A percentile compares a stretch with the other conserved stretches of the same genome.
Conservation (phyloP, 768 basidiomycete species). For the Amylocystis lapponica region DNA sequence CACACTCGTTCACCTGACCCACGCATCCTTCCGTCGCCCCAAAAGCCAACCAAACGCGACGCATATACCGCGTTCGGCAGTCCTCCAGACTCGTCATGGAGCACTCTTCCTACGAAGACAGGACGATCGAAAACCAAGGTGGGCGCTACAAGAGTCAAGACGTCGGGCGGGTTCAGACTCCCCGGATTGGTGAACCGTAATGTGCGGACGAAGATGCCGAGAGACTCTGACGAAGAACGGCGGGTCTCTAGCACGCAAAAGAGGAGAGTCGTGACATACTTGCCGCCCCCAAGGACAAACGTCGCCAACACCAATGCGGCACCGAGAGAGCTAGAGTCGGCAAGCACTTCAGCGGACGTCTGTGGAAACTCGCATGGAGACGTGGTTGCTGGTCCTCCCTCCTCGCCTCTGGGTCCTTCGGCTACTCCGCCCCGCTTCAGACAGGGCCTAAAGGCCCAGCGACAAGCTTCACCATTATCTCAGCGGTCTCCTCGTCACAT, state of each 20-base stretch:
- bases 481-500: not conserved
- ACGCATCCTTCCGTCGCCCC: too few species aligned
- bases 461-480: not conserved
- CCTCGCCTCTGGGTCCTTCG: too few species aligned
- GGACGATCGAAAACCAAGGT: not conserved
- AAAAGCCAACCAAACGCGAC: slow-evolving; percentile 9
- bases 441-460: not conserved
- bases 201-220: not conserved
- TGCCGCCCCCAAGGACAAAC: too few species aligned
- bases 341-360: too few species aligned
- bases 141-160: not conserved
- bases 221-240: too few species aligned
- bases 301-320: too few species aligned
- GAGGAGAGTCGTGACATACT: not conserved
- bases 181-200: not conserved
- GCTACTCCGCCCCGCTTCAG: not conserved
- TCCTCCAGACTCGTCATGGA: slow-evolving; percentile 21
- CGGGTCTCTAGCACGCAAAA: not conserved
- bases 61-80: slow-evolving; percentile 16
- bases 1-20: not conserved
- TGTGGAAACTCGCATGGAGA: too few species aligned
- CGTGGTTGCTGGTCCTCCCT: too few species aligned
- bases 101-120: slow-evolving; percentile 15
- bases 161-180: not conserved
- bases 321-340: too few species aligned